Conservation (phyloP, 1,139 yeast species). For the Nakaseomyces sp. region DNA sequence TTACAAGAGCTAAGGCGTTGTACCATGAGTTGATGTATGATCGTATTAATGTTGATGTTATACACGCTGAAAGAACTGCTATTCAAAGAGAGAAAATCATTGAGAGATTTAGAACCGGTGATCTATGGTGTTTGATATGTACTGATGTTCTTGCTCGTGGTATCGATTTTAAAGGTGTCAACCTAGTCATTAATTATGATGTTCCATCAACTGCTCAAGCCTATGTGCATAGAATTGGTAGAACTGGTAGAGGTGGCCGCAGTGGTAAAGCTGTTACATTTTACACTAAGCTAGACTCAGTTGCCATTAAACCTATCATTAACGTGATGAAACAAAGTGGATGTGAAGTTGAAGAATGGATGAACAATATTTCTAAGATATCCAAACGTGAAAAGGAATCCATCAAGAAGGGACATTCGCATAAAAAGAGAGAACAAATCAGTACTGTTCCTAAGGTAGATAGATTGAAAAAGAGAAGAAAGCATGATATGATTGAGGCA, state of each 20-base stretch:
- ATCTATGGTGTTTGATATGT: slow-evolving; percentile 91
- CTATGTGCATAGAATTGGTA: slow-evolving; percentile 95
- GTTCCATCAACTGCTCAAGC: slow-evolving; percentile 93
- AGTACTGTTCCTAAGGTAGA: slow-evolving; percentile 78
- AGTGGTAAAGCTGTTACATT: slow-evolving; percentile 82
- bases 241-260: slow-evolving; percentile 96
- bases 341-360: slow-evolving; percentile 67
- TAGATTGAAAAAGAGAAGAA: slow-evolving; percentile 54
- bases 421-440: slow-evolving; percentile 50
- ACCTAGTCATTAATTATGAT: slow-evolving; percentile 89
- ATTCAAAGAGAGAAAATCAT: slow-evolving; percentile 81
- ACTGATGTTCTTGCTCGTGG: slow-evolving; percentile 96
- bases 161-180: slow-evolving; percentile 93
- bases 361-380: slow-evolving; percentile 66
- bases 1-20: slow-evolving; percentile 88
- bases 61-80: slow-evolving; percentile 91
- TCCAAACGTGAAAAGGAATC: slow-evolving; percentile 56
- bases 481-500: slow-evolving; percentile 67
- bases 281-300: slow-evolving; percentile 81
- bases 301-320: slow-evolving; percentile 70
- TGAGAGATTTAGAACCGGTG: slow-evolving; percentile 77
- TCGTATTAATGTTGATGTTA: slow-evolving; percentile 84
- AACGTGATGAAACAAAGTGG: slow-evolving; percentile 96
- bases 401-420: slow-evolving; percentile 45
- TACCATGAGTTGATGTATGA: slow-evolving; percentile 89